These are phyloP conservation scores for Mycothermus thermophilus DNA, from an alignment of 495 filamentous ascomycete genomes.

Conservation along the genomic window DNA sequence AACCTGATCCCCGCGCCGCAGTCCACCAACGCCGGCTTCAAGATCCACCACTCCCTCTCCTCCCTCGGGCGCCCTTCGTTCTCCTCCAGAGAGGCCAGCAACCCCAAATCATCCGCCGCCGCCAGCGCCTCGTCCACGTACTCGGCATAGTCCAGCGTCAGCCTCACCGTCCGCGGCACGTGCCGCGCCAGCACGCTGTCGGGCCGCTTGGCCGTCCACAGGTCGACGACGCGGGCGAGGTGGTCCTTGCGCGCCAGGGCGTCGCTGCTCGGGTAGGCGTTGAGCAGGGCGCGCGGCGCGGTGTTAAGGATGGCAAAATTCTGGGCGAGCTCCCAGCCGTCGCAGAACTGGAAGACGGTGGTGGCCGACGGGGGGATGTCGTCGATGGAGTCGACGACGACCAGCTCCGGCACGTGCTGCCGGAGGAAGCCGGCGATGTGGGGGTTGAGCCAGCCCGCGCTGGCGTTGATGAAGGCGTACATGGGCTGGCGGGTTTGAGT, in stretches of 20 bases:
- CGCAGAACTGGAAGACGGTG: conserved; percentile 10
- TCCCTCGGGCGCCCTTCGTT: conserved; percentile 30
- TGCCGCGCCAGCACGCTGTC: conserved; percentile 40
- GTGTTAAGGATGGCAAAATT: conserved; percentile 13
- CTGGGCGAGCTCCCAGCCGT: conserved; percentile 10
- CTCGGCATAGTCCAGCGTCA: conserved; percentile 69
- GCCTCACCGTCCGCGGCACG: conserved; percentile 48
- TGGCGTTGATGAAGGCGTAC: conserved; percentile 9
- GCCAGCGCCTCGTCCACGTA: conserved; percentile 65
- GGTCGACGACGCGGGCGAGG: conserved; percentile 12
- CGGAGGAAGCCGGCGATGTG: conserved; percentile 11
- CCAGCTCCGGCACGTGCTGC: conserved; percentile 8
- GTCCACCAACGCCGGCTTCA: conserved; percentile 74
- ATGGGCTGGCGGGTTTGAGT: no score
- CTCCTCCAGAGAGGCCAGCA: conserved; percentile 43
- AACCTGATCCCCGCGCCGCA: conserved; percentile 63
- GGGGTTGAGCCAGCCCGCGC: conserved; percentile 11
- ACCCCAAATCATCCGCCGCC: conserved; percentile 52
- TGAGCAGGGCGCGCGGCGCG: conserved; percentile 9
- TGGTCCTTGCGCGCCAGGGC: conserved; percentile 15
- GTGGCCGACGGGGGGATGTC: conserved; percentile 7
- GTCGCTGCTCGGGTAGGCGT: conserved; percentile 17
- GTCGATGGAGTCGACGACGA: conserved; percentile 7
- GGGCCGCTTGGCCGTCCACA: conserved; percentile 43
- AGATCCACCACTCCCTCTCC: conserved; percentile 65